These are phyloP conservation scores for Umbelopsis ramanniana DNA, from an alignment of 192 early-diverging fungal genomes.

Conservation along the genomic window DNA sequence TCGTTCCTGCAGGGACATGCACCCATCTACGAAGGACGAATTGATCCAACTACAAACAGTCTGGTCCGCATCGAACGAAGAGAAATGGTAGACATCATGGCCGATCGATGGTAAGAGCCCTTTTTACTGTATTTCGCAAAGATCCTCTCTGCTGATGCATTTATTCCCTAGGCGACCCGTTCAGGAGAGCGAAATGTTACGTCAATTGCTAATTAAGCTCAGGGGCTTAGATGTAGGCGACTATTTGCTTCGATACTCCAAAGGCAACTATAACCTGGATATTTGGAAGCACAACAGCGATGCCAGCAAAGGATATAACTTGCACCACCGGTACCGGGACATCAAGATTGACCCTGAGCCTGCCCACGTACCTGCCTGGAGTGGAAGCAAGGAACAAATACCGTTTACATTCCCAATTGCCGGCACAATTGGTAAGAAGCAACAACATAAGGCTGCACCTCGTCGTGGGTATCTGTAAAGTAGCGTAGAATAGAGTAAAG, in stretches of 20 bases:
- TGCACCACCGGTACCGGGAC: neutral
- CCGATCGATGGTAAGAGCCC: slow-evolving; percentile 29
- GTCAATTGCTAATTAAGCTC: slow-evolving; percentile 32
- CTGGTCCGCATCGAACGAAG: slow-evolving; percentile 30
- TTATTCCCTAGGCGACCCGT: slow-evolving; percentile 22
- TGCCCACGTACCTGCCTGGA: slow-evolving; percentile 37
- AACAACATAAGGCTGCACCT: neutral
- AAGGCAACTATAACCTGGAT: slow-evolving; percentile 16
- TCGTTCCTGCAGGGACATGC: slow-evolving; percentile 39
- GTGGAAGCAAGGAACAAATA: slow-evolving; percentile 32
- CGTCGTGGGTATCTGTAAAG: neutral
- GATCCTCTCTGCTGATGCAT: neutral
- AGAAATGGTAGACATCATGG: slow-evolving; percentile 40
- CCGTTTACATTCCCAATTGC: slow-evolving; percentile 37
- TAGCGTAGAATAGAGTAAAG: no score
- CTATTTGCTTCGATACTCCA: slow-evolving; percentile 32
- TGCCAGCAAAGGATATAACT: neutral
- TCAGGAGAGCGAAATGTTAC: slow-evolving; percentile 36
- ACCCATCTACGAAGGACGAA: slow-evolving; percentile 34
- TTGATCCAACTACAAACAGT: slow-evolving; percentile 35
- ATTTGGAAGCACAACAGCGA: slow-evolving; percentile 24
- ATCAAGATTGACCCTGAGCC: slow-evolving; percentile 25
- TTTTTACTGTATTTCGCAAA: neutral
- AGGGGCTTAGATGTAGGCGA: slow-evolving; percentile 24
- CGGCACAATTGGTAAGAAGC: slow-evolving; percentile 1